Conservation (phyloP, 164 flowering plant genomes). For the Magnolia sinica region DNA sequence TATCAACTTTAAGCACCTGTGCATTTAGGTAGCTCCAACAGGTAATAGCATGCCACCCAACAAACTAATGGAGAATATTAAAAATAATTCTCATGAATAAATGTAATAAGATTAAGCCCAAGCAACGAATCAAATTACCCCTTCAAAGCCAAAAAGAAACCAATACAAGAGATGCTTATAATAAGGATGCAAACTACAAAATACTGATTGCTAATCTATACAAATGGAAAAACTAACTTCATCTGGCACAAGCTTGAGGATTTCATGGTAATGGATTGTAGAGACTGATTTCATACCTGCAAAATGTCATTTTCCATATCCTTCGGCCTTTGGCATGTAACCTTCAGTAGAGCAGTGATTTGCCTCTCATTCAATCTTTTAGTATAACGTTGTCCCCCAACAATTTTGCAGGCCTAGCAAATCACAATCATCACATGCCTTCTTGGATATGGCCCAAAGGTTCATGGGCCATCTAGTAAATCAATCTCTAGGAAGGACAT, state of each 20-base stretch:
- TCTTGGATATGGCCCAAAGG: background rate
- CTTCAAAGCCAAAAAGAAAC: no score
- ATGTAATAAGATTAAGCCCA: no score
- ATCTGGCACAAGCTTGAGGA: background rate
- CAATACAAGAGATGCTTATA: background rate
- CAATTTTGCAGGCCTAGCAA: constrained; percentile 76
- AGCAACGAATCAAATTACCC: background rate
- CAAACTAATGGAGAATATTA: no score
- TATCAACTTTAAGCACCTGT: no score
- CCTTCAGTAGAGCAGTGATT: constrained; percentile 70
- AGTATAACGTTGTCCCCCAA: constrained; percentile 77
- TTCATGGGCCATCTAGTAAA: background rate
- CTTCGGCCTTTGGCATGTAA: constrained; percentile 79
- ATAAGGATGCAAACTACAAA: constrained; percentile 2
- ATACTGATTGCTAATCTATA: background rate
- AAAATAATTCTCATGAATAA: no score
- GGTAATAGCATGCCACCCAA: no score
- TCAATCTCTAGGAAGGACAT: background rate
- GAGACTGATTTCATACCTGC: constrained; percentile 34
- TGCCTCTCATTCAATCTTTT: constrained; percentile 79
- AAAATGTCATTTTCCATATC: constrained; percentile 70
- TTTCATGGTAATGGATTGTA: background rate
- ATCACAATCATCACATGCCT: constrained; percentile 12
- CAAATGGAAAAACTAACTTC: background rate
- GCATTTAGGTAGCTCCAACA: no score